A percentile compares a stretch with the other conserved stretches of the same genome.
Evolutionary conservation across 2,329 filamentous ascomycete genomes (phyloP).

Genomic region (Chaetomiaceae sp.): DNA sequence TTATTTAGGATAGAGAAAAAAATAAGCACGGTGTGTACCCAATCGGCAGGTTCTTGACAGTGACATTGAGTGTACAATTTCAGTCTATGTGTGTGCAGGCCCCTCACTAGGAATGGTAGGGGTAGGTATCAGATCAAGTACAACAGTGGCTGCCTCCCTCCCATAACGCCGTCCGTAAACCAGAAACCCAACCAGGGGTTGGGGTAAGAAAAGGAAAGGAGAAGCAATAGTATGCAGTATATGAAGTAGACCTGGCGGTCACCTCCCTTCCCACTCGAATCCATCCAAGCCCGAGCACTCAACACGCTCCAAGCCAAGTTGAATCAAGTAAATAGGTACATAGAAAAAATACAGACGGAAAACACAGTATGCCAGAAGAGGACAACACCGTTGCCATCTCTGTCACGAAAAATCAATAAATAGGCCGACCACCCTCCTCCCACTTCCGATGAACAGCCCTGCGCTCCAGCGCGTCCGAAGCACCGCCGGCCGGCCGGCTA

Average conservation of each 20-base stretch:
- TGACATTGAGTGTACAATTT: neutral
- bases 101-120: neutral
- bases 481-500: neutral
- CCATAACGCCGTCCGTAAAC: neutral
- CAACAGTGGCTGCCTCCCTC: neutral
- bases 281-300: neutral
- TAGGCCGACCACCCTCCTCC: conserved; percentile 36
- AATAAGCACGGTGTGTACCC: neutral
- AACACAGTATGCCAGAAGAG: neutral
- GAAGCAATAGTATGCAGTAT: neutral
- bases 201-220: neutral
- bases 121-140: neutral
- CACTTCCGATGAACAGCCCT: conserved; percentile 34
- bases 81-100: neutral
- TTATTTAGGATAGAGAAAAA: neutral
- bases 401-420: conserved; percentile 20
- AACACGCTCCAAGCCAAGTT: neutral
- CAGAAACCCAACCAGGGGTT: neutral
- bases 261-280: neutral
- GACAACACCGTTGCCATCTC: neutral
- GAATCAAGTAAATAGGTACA: conserved; percentile 4
- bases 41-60: neutral
- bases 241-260: neutral
- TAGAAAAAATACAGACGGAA: neutral
- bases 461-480: conserved; percentile 23